phyloP scores from a whole-genome alignment of 805 yeast genomes.

The Candida loeiensis region DNA sequence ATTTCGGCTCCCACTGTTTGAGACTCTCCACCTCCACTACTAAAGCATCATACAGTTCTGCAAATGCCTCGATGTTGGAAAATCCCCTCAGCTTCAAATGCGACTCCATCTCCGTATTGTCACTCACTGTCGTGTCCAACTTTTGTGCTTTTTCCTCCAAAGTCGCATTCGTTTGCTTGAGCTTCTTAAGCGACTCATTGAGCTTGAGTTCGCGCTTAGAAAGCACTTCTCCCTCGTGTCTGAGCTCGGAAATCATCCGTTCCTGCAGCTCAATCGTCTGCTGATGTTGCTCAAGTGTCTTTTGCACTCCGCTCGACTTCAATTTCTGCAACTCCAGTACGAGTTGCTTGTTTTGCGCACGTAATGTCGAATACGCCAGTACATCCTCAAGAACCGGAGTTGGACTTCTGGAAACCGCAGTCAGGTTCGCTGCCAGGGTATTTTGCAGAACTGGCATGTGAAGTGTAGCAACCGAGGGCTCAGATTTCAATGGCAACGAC shows the following conservation, averaged over 20 bases:
- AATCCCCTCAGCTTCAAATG: slow-evolving; percentile 26
- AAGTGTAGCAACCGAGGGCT: too few relatives aligned
- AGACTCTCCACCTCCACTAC: slow-evolving; percentile 18
- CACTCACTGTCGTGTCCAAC: slow-evolving; percentile 13
- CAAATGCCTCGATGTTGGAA: slow-evolving; percentile 26
- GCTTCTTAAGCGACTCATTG: slow-evolving; percentile 60
- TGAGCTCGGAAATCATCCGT: slow-evolving; percentile 56
- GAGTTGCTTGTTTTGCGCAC: background rate
- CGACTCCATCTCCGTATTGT: slow-evolving; percentile 33
- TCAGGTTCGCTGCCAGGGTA: background rate
- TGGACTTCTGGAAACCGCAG: background rate
- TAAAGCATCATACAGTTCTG: slow-evolving; percentile 14
- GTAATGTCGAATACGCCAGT: background rate
- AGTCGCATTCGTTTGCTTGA: slow-evolving; percentile 38
- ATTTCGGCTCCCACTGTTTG: slow-evolving; percentile 24
- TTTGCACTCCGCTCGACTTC: background rate
- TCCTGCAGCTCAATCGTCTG: slow-evolving; percentile 43
- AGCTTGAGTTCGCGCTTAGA: slow-evolving; percentile 68
- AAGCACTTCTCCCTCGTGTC: slow-evolving; percentile 73
- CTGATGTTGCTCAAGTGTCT: slow-evolving; percentile 13
- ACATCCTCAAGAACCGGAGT: background rate
- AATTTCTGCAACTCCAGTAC: background rate
- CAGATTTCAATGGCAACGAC: background rate
- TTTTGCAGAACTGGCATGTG: background rate
- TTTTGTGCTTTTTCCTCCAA: slow-evolving; percentile 31